Base-by-base conservation (phyloP, 208 protist genomes). In the Wallacemonas sp. region DNA sequence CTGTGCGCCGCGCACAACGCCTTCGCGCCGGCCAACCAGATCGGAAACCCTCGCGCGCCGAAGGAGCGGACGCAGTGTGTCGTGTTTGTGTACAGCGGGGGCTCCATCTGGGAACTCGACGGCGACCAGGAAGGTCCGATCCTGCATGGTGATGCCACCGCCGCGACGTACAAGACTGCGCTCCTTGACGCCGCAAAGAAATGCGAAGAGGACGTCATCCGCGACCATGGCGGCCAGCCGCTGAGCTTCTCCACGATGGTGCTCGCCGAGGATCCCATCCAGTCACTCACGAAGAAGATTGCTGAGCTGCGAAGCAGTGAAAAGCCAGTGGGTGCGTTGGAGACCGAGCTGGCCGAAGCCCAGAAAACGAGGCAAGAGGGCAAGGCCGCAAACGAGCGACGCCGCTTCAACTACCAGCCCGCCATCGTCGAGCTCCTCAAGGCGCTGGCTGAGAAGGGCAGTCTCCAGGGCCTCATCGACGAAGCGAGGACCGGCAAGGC, bases 31-130 rank as follows among this genome's bases (percentile, higher is more conserved):
- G 70, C 68, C 26, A 70, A 95, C 27, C 66, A 73, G 12, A 93
- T 97, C 55, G 52, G 32, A 50, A 15, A 10, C 26, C 32, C 3
- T 33, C 65, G 17, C 26, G 69, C 15, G 66, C 76, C 26, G 87
- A 37, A 91, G 26, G 97, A 99, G 53, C 87, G 87, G 8, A 99
- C 93, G 73, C 98, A 99, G 79, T 99, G 98, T 68, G 97, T 99
- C 27, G 76, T 82, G 50, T 99, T 98, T 74, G 65, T 99, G 0
- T 97, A 92, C 59, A 79, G 86, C 26, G 81, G 97, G 36, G 94
- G 93, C 27, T 68, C 80, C 46, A 85, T 99, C 9, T 99, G 98
- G 87, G 97, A 99, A 79, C 78, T 99, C 17, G 98, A 99, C 65
- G 98, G 98, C n/a, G 73, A 99, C 2, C 90, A 99, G 78, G 48